Percentiles rank a stretch among this genome's conserved stretches.
Evolutionary conservation across 2,329 filamentous ascomycete genomes (phyloP).

Genomic region (Colletotrichum lini): DNA sequence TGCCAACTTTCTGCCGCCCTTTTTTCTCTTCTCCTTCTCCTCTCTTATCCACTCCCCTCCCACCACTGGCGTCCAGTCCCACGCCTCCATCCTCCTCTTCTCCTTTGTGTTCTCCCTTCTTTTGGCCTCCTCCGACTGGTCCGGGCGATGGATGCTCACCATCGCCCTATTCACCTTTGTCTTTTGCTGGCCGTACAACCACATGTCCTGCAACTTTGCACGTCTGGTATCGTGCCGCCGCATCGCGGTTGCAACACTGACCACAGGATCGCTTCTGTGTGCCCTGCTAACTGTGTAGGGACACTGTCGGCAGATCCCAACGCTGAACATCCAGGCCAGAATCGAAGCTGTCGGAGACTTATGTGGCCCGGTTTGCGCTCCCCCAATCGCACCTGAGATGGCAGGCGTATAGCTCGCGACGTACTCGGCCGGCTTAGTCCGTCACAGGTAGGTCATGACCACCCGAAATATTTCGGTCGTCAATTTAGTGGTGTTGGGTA

Average conservation of each 20-base stretch:
- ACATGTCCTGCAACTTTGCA: background rate
- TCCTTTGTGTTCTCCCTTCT: background rate
- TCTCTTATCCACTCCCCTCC: background rate
- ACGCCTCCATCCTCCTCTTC: background rate
- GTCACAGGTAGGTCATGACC: background rate
- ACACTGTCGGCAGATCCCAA: background rate
- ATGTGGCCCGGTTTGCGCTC: background rate
- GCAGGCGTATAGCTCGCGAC: conserved; percentile 7
- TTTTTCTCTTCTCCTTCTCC: background rate
- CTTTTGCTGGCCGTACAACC: conserved; percentile 5
- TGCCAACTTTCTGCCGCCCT: conserved; percentile 36
- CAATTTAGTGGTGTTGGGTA: background rate
- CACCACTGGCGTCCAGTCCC: background rate
- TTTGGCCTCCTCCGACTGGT: background rate
- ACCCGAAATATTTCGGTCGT: background rate
- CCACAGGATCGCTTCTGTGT: background rate
- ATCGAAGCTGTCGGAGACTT: background rate
- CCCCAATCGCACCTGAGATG: background rate
- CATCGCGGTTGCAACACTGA: background rate
- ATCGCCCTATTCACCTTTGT: background rate
- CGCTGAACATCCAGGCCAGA: background rate
- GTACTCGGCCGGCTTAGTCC: conserved; percentile 18
- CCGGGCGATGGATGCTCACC: background rate
- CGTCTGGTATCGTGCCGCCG: background rate
- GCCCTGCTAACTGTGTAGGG: background rate